These are phyloP conservation scores for Globisporangium spiculum DNA, from an alignment of 352 stramenopile species.

Conservation along the genomic window DNA sequence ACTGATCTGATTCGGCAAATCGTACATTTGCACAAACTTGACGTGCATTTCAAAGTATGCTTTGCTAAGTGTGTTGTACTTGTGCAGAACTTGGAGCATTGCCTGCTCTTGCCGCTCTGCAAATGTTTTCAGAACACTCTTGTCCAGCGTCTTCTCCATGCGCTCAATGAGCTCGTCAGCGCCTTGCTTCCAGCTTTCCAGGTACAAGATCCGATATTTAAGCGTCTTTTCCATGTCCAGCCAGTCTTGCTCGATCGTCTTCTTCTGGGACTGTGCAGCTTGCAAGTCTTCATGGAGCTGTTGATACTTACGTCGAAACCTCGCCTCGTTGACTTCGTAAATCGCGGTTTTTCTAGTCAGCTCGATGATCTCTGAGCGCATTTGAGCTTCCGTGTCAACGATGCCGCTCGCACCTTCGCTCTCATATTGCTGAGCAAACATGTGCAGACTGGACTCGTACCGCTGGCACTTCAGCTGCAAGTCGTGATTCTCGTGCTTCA, in stretches of 20 bases:
- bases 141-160: conserved; percentile 59
- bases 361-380: conserved; percentile 55
- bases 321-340: conserved; percentile 82
- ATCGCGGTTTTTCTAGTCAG: conserved; percentile 71
- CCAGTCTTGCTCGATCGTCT: conserved; percentile 65
- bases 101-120: conserved; percentile 39
- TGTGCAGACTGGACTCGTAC: conserved; percentile 51
- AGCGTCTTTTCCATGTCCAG: conserved; percentile 87
- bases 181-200: conserved; percentile 89
- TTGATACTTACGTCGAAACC: conserved; percentile 63
- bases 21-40: conserved; percentile 47
- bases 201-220: conserved; percentile 86
- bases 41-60: conserved; percentile 43
- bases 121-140: conserved; percentile 52
- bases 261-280: conserved; percentile 27
- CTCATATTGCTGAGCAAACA: conserved; percentile 33
- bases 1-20: conserved; percentile 44
- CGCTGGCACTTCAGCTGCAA: conserved; percentile 48
- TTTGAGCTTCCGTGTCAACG: conserved; percentile 28
- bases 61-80: conserved; percentile 41
- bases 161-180: conserved; percentile 60
- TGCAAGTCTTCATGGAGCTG: conserved; percentile 48
- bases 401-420: background rate
- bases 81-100: conserved; percentile 30
- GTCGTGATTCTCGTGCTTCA: conserved; percentile 37